Base-by-base conservation (phyloP, 805 yeast species). In the Saturnispora dispora region DNA sequence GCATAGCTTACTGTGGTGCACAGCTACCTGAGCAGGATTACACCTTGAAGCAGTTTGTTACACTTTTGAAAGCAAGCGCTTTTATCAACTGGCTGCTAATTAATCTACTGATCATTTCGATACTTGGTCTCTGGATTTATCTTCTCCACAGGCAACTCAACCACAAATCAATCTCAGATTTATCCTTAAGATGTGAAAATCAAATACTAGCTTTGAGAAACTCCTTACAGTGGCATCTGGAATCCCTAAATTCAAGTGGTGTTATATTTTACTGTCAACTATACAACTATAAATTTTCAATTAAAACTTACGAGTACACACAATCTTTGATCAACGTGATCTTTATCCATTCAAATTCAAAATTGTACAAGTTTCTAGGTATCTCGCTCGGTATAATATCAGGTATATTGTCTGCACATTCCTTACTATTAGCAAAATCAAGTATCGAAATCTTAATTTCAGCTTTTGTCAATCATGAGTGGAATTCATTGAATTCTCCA, bases 351-450 rank as follows among this genome's bases (percentile, higher is more conserved):
- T 18, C 44, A 40, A 40, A 40, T 23, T 23, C 27, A 17, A 40
- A 35, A 28, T 46, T 44, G 23, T 32, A 22, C 30, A 68, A 73
- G 49, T 53, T 71, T 10, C 77, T 75, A 56, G 96, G 96, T 1
- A 62, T 79, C 5, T 63, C 77, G 11, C 84, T 73, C 63, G 96
- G 96, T 1, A 60, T 79, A 18, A 70, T 81, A 4, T 79, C 88
- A 45, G 96, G 96, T 2, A 78, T 82, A 0, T 70, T 88, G 45
- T 85, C 95, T 0, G 96, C 96, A 0, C 95, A 87, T 62, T 85
- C 96, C 2, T 74, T 89, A 47, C 72, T 89, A 52, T 74, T 88
- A 66, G 96, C 96, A n/a, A 88, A 88, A 65, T 79, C 89, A 0
- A 77, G 86, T 0, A 85, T 88, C 20, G 95, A 86, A 59, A 77